Evolutionary conservation across 2,329 filamentous ascomycete species (phyloP), one percentile per base, ranked within the genome.

Genomic region (Orbilia brochopaga): DNA sequence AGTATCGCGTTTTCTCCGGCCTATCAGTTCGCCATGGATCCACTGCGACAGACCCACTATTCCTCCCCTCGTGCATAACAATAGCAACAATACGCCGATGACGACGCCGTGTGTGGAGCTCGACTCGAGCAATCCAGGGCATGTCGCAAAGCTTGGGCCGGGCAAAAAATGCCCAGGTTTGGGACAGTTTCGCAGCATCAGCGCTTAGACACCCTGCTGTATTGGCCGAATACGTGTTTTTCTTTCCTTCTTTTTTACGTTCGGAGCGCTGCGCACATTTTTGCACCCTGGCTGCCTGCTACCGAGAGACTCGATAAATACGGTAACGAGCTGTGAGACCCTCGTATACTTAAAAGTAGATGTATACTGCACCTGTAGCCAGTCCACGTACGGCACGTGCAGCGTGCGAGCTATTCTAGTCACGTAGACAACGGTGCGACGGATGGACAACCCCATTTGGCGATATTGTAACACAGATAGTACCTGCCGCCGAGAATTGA

Each of bases 141-240:
- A 5, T 21, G 44, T 48, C 27, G 42, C 50, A 35, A 42, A 54
- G 24, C n/a, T 54, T 51, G 30, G 30, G 23, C 27, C 27, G 50
- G 40, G 13, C 19, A 24, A 63, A 55, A 63, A 10, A 15, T 32
- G 24, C n/a, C 32, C 32, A 13, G 42, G 8, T 44, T 50, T 42
- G 44, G n/a, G 50, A 44, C 21, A 40, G 48, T 70, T 61, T 59
- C n/a, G 53, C 58, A 30, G 10, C 17, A 35, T 17, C 42, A 58
- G 65, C 65, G 65, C 65, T 57, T 63, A 70, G 58, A 21, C 11
- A 24, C 19, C 42, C 11, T 8, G 40, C 21, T 11, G 54, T 40
- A 70, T 70, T 70, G 65, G 65, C 23, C 35, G 35, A 46, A 46
- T 27, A 23, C 10, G 8, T 44, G 17, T 11, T 59, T 32, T 44